Evolutionary conservation across 352 stramenopile genomes (phyloP).

Genomic region (Plasmopara halstedii): DNA sequence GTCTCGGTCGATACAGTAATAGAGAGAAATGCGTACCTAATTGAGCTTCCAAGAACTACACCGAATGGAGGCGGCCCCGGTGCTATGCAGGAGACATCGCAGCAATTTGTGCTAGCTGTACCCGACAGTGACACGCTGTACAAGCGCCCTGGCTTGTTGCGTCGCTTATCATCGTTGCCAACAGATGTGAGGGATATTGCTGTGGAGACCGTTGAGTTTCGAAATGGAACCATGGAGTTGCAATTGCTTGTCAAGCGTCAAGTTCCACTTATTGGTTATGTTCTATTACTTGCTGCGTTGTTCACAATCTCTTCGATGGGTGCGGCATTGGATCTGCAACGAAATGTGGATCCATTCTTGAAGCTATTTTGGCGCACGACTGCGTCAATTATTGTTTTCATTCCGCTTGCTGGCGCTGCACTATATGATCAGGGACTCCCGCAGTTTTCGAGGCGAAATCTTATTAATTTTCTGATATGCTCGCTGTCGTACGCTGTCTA

Average conservation of each 20-base stretch:
- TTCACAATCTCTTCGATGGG: conserved; percentile 74
- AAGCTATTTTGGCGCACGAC: conserved; percentile 81
- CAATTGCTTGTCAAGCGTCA: conserved; percentile 69
- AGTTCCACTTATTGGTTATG: conserved; percentile 69
- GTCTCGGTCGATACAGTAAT: conserved; percentile 20
- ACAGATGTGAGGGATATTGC: conserved; percentile 66
- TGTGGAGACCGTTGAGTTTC: conserved; percentile 63
- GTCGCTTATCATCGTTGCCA: conserved; percentile 50
- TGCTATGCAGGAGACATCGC: conserved; percentile 22
- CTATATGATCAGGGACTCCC: conserved; percentile 52
- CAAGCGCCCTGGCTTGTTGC: conserved; percentile 47
- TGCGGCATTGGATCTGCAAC: conserved; percentile 60
- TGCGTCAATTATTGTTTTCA: conserved; percentile 62
- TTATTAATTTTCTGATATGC: conserved; percentile 61
- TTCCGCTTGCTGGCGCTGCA: conserved; percentile 45
- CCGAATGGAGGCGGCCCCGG: conserved; percentile 22
- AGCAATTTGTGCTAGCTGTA: conserved; percentile 75
- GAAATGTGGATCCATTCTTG: conserved; percentile 67
- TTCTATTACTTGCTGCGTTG: conserved; percentile 59
- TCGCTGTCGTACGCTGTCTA: conserved; percentile 70
- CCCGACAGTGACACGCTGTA: conserved; percentile 47
- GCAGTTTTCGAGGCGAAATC: conserved; percentile 44
- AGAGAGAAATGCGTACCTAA: conserved; percentile 65
- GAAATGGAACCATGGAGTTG: conserved; percentile 55
- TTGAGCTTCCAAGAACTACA: conserved; percentile 54